phyloP scores from a whole-genome alignment of 495 filamentous ascomycete genomes.

The Podospora pseudopauciseta region DNA sequence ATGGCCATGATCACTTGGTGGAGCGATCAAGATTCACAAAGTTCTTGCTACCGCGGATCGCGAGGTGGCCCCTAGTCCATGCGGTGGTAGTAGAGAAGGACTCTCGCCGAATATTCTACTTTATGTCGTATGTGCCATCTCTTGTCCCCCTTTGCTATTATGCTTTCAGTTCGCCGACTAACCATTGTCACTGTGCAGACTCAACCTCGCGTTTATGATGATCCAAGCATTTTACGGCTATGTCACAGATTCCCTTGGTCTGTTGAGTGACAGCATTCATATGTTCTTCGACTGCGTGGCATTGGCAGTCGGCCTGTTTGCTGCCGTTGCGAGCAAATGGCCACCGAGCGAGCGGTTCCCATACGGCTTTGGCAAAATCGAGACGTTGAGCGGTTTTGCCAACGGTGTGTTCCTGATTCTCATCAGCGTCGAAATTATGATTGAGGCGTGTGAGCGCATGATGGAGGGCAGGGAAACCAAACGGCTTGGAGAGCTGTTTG shows the following conservation, averaged over 20 bases:
- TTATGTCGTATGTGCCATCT: slow-evolving; percentile 67
- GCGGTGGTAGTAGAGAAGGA: slow-evolving; percentile 88
- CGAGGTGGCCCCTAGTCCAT: slow-evolving; percentile 71
- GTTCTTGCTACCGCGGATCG: slow-evolving; percentile 59
- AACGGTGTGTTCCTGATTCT: slow-evolving; percentile 96
- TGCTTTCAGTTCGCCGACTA: not conserved
- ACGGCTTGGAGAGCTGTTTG: slow-evolving; percentile 78
- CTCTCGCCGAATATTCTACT: slow-evolving; percentile 94
- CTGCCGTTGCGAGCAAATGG: slow-evolving; percentile 98
- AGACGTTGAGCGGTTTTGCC: slow-evolving; percentile 91
- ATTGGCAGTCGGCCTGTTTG: slow-evolving; percentile 83
- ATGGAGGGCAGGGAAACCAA: slow-evolving; percentile 76
- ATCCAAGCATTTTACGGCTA: slow-evolving; percentile 93
- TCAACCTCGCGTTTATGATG: slow-evolving; percentile 95
- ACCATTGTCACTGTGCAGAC: slow-evolving; percentile 44
- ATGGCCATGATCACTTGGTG: slow-evolving; percentile 30
- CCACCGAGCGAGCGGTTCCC: slow-evolving; percentile 82
- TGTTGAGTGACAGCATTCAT: slow-evolving; percentile 96
- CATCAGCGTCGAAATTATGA: slow-evolving; percentile 94
- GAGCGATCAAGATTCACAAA: slow-evolving; percentile 58
- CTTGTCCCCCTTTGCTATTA: not conserved
- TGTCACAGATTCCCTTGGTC: slow-evolving; percentile 82
- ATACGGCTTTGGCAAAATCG: slow-evolving; percentile 95
- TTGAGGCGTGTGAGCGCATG: slow-evolving; percentile 86
- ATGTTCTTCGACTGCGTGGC: slow-evolving; percentile 99